Evolutionary conservation across 352 stramenopile species (phyloP), one percentile per base, ranked within the genome.

Genomic region (Globisporangium alternatum): DNA sequence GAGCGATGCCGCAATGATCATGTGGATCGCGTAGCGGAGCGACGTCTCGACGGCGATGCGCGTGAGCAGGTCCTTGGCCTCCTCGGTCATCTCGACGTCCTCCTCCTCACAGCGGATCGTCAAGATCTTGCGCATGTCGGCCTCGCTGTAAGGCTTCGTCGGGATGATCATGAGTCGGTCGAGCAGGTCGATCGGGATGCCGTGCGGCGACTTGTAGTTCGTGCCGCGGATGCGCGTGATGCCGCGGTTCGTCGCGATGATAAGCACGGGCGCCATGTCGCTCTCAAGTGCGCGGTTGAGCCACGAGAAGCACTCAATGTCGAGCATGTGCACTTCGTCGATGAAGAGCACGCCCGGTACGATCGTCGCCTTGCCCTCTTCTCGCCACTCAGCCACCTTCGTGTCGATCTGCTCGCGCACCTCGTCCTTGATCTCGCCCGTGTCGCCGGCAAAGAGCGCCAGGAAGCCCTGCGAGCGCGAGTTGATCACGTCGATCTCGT

Each of bases 401-500:
- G 86, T 84, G 86, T 99, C 97, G 75, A 99, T 99, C 77, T 99
- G 97, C 71, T 99, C 96, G 48, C 98, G 93, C 57, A 99, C 96
- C 81, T 99, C 97, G 71, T 96, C 81, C 76, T 99, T 99, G 65
- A 99, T 99, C 83, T 99, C 97, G 60, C 98, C 98, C 31, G 98
- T 99, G 75, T 99, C 98, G 48, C 98, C 98, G 17, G 98, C 93
- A 80, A 99, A 99, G 3, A 99, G 82, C 0, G 98, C 98, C 15
- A 99, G 77, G 72, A 99, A 99, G 35, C 98, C 96, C 71, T 99
- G 98, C 72, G 98, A 97, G 37, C 98, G 85, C 51, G 91, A 98
- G 81, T 99, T 99, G 74, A 99, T 99, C 31, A 99, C 97, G 78
- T 99, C 98, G 74, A 99, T 99, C 70, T 99, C 98, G 75, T 99